A percentile compares a stretch with the other conserved stretches of the same genome.
These are phyloP conservation scores for Ogataea ganodermae DNA, from an alignment of 805 yeast species.

Conservation along the genomic window DNA sequence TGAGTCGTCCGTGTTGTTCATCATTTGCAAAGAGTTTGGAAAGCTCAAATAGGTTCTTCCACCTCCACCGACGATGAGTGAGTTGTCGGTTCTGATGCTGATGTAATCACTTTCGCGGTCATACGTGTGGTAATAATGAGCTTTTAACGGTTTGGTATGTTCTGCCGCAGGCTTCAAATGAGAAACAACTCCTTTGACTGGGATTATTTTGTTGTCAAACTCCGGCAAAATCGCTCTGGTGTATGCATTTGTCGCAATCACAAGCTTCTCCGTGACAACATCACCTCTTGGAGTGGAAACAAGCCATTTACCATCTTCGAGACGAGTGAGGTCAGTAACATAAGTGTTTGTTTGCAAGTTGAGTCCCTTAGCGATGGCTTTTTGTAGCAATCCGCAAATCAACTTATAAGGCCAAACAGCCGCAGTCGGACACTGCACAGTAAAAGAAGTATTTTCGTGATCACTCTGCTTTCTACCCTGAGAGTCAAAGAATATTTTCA, in stretches of 20 bases:
- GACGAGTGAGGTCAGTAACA: slow-evolving; percentile 31
- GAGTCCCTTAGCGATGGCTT: slow-evolving; percentile 38
- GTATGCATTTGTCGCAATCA: slow-evolving; percentile 42
- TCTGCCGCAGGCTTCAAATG: slow-evolving; percentile 26
- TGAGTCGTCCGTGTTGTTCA: slow-evolving; percentile 38
- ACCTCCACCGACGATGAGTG: slow-evolving; percentile 40
- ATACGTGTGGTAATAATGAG: slow-evolving; percentile 23
- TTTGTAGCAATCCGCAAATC: slow-evolving; percentile 36
- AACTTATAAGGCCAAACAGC: slow-evolving; percentile 49
- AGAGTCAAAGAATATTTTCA: slow-evolving; percentile 36
- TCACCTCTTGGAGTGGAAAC: slow-evolving; percentile 34
- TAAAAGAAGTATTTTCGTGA: slow-evolving; percentile 30
- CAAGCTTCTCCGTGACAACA: slow-evolving; percentile 36
- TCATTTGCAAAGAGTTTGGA: slow-evolving; percentile 21
- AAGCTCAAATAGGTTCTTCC: slow-evolving; percentile 13
- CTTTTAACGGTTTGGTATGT: slow-evolving; percentile 13
- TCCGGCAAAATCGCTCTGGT: slow-evolving; percentile 30
- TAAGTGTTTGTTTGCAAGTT: slow-evolving; percentile 46
- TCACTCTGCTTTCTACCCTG: slow-evolving; percentile 33
- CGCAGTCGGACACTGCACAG: slow-evolving; percentile 43
- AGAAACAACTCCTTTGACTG: slow-evolving; percentile 39
- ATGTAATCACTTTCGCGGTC: slow-evolving; percentile 32
- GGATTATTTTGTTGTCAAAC: slow-evolving; percentile 35
- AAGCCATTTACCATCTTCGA: slow-evolving; percentile 33
- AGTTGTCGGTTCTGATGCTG: slow-evolving; percentile 40